Evolutionary conservation across 1,139 yeast genomes (phyloP).

Genomic region (Waltiozyma sp.): DNA sequence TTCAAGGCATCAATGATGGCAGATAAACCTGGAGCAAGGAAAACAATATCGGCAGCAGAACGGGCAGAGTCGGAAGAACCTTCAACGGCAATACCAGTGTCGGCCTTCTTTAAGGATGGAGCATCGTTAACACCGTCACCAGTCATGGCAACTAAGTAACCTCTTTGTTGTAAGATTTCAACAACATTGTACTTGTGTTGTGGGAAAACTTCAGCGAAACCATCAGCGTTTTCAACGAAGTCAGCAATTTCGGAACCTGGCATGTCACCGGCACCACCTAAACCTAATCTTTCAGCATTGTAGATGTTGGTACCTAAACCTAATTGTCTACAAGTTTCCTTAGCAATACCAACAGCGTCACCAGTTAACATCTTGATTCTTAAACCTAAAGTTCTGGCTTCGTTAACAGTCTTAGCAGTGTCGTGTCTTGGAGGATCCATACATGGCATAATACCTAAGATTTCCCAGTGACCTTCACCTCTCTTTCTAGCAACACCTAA

Average conservation of each 20-base stretch:
- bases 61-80: conserved; percentile 96
- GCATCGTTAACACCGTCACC: conserved; percentile 98
- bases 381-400: conserved; percentile 88
- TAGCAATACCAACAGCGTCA: conserved; percentile 98
- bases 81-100: conserved; percentile 95
- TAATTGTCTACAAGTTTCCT: conserved; percentile 96
- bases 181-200: conserved; percentile 92
- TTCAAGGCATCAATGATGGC: conserved; percentile 90
- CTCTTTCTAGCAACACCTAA: conserved; percentile 98
- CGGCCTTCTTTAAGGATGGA: conserved; percentile 93
- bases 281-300: conserved; percentile 94
- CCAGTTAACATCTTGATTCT: conserved; percentile 98
- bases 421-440: conserved; percentile 99
- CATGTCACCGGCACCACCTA: conserved; percentile 94
- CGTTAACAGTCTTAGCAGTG: conserved; percentile 91
- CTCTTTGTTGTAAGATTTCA: conserved; percentile 82
- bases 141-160: conserved; percentile 95
- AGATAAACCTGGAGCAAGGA: conserved; percentile 93
- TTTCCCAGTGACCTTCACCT: conserved; percentile 99
- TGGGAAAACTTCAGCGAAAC: conserved; percentile 97
- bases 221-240: conserved; percentile 92
- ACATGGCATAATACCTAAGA: conserved; percentile 96
- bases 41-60: conserved; percentile 93
- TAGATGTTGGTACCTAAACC: conserved; percentile 95
- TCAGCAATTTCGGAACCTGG: conserved; percentile 95